phyloP scores from a whole-genome alignment of 768 basidiomycete species.

The Galerina sulciceps region DNA sequence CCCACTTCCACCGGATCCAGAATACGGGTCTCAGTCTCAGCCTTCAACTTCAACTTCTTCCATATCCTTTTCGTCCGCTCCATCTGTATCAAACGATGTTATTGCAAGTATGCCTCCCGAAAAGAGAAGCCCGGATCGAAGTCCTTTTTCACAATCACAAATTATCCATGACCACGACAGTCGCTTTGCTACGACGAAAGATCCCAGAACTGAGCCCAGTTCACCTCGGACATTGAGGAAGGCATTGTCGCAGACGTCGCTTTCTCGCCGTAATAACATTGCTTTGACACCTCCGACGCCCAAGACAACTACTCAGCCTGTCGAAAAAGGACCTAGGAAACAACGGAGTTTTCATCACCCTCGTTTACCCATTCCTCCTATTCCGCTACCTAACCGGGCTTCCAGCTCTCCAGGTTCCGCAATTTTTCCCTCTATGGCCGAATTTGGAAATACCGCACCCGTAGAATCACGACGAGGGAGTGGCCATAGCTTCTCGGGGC shows the following conservation, averaged over 20 bases:
- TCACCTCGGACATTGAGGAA: slow-evolving; percentile 51
- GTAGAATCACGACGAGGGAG: slow-evolving; percentile 31
- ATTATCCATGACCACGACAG: slow-evolving; percentile 17
- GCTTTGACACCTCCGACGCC: slow-evolving; percentile 29
- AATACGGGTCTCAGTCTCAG: slow-evolving; percentile 5
- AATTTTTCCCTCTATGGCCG: slow-evolving; percentile 24
- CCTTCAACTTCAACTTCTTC: slow-evolving; percentile 39
- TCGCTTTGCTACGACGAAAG: slow-evolving; percentile 17
- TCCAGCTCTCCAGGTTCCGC: slow-evolving; percentile 32
- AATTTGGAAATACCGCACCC: slow-evolving; percentile 15
- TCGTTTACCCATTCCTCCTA: slow-evolving; percentile 55
- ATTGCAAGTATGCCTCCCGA: slow-evolving; percentile 29
- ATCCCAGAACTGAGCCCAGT: slow-evolving; percentile 21
- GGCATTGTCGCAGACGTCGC: slow-evolving; percentile 59
- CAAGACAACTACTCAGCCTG: slow-evolving; percentile 28
- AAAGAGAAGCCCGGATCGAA: slow-evolving; percentile 29
- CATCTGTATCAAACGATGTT: slow-evolving; percentile 32
- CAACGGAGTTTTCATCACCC: slow-evolving; percentile 69
- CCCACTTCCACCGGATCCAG: slow-evolving; percentile 44
- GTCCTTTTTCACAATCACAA: slow-evolving; percentile 24
- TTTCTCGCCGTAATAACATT: slow-evolving; percentile 36
- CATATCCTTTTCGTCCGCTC: slow-evolving; percentile 48
- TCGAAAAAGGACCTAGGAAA: slow-evolving; percentile 47
- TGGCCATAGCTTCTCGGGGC: slow-evolving; percentile 32
- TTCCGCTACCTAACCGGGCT: slow-evolving; percentile 44